Percentiles rank a stretch among this genome's conserved stretches.
Conservation (phyloP, 495 filamentous ascomycete species). For the Glutinoglossum americanum region DNA sequence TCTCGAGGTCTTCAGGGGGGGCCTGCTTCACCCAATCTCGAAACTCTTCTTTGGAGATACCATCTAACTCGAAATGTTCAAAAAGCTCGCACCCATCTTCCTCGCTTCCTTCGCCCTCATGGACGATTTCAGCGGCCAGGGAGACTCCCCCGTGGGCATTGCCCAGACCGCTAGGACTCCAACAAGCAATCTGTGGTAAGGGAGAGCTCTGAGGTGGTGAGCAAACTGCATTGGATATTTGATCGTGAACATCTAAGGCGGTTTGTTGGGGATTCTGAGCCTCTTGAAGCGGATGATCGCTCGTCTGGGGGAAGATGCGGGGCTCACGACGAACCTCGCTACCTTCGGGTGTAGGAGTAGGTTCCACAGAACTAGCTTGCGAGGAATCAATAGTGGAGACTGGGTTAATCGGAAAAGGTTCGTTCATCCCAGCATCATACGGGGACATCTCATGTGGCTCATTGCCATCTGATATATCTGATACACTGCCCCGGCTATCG, state of each 20-base stretch:
- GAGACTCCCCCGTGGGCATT: neutral
- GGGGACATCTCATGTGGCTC: neutral
- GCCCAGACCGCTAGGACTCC: neutral
- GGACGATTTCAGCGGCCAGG: neutral
- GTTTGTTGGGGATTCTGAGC: neutral
- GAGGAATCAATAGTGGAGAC: neutral
- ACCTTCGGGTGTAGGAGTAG: neutral
- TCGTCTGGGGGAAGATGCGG: neutral
- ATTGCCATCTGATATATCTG: neutral
- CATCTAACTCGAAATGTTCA: neutral
- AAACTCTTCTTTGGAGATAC: neutral
- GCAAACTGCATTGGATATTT: too few species aligned
- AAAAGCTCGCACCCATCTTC: neutral
- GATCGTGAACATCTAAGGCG: neutral
- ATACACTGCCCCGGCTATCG: neutral
- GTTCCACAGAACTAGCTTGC: neutral
- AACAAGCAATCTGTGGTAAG: too few species aligned
- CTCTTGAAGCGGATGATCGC: neutral
- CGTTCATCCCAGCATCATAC: neutral
- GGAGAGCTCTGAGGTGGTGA: too few species aligned
- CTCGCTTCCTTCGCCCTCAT: neutral
- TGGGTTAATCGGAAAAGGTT: neutral
- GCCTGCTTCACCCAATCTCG: neutral
- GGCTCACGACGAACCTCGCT: neutral
- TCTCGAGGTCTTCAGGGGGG: conserved; percentile 2